Base-by-base conservation (phyloP, 139 green algal genomes). In the Micractinium conductrix region DNA sequence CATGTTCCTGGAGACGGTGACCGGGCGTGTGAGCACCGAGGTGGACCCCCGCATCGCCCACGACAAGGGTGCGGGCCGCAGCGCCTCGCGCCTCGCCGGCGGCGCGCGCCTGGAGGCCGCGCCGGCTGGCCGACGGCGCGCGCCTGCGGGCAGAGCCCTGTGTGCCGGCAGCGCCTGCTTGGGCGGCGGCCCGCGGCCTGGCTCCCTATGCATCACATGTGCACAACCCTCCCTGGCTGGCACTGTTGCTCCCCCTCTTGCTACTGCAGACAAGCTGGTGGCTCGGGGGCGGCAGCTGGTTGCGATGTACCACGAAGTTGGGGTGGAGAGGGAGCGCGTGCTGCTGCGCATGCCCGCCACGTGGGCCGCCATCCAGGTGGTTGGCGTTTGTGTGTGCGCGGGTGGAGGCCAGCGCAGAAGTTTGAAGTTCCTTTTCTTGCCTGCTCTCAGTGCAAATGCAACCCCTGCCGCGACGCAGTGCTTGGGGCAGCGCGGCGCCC, bases 321-420 rank as follows among this genome's bases (percentile, higher is more conserved):
- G 89, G 6, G 89, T 97, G 78, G 48, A 84, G 4, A 68, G 70
- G 30, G 71, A 91, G 62, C 68, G 80, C 1, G 84, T 96, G 22
- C 85, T 98, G 45, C 87, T 97, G 60, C 86, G 91, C n/a, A 90
- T 98, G 40, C 95, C 95, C 33, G 95, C 90, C 60, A 98, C 95
- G 19, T 97, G 93, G 93, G 88, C 86, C 9, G 94, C 88, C 43
- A 95, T 96, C 38, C 87, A 94, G n/a, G n/a, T n/a, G n/a, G n/a
- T n/a, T n/a, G n/a, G n/a, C n/a, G n/a, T n/a, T n/a, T n/a, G n/a
- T n/a, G n/a, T n/a, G n/a, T n/a, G n/a, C n/a, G n/a, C n/a, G n/a
- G n/a, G n/a, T n/a, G n/a, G n/a, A n/a, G n/a, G n/a, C n/a, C n/a
- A n/a, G n/a, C n/a, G n/a, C n/a, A n/a, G n/a, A n/a, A n/a, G n/a